A percentile compares a stretch with the other conserved stretches of the same genome.
Evolutionary conservation across 495 filamentous ascomycete species (phyloP).

Genomic region (Usnea hakonensis): DNA sequence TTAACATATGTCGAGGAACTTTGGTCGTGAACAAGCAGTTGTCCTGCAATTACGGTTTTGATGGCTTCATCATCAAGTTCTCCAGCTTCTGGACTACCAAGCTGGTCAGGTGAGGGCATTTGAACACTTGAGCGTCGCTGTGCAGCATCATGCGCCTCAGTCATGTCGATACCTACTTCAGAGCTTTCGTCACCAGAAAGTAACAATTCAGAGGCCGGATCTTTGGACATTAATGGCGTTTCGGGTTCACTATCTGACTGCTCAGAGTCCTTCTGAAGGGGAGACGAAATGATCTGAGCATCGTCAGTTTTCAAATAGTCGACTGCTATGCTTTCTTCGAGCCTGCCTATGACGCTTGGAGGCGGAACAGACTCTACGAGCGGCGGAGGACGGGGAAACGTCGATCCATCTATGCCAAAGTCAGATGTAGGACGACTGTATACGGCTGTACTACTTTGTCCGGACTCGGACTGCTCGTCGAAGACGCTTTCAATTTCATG

Average conservation of each 20-base stretch:
- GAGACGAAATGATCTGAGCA: neutral
- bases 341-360: neutral
- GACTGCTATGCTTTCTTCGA: neutral
- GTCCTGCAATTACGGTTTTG: neutral
- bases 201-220: neutral
- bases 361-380: neutral
- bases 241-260: slow-evolving; percentile 4
- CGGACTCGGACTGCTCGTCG: neutral
- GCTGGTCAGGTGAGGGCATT: neutral
- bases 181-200: neutral
- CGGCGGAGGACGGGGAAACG: slow-evolving; percentile 1
- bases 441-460: neutral
- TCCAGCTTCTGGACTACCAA: neutral
- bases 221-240: neutral
- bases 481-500: neutral
- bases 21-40: neutral
- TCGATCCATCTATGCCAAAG: slow-evolving; percentile 12
- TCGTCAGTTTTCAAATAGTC: neutral
- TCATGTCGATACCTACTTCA: neutral
- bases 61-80: neutral
- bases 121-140: neutral
- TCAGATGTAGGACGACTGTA: slow-evolving; percentile 3
- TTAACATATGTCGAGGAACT: neutral
- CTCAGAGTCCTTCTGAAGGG: slow-evolving; percentile 25
- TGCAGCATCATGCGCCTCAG: neutral